Percentiles rank a stretch among this genome's conserved stretches.
Evolutionary conservation across 495 filamentous ascomycete genomes (phyloP).

Genomic region (Sphaerosporella brunnea): DNA sequence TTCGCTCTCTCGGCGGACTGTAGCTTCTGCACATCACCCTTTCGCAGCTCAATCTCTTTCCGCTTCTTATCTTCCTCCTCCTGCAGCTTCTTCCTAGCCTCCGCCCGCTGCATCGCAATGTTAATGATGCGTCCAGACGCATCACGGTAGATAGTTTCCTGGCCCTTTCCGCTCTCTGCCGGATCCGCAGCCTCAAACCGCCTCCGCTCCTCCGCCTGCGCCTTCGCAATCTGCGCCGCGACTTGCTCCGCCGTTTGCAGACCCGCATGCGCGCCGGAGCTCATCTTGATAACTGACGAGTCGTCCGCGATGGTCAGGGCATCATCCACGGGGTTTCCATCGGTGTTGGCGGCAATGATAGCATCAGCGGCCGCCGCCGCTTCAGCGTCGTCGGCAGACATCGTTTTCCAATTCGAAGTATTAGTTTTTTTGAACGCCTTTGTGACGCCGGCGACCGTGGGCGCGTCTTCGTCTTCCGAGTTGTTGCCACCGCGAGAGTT

Average conservation of each 20-base stretch:
- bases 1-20: background rate
- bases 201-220: conserved; percentile 33
- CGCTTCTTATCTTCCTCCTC: conserved; percentile 48
- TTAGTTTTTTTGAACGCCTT: conserved; percentile 64
- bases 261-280: conserved; percentile 68
- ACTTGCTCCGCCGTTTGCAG: conserved; percentile 69
- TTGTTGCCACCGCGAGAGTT: conserved; percentile 28
- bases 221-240: conserved; percentile 46
- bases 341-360: conserved; percentile 60
- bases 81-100: conserved; percentile 54
- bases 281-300: conserved; percentile 45
- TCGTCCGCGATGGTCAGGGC: conserved; percentile 30
- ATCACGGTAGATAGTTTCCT: conserved; percentile 85
- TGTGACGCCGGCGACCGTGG: conserved; percentile 32
- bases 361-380: conserved; percentile 55
- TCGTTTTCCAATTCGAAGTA: conserved; percentile 54
- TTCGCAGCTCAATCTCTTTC: conserved; percentile 37
- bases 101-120: conserved; percentile 72
- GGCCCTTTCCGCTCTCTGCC: conserved; percentile 28
- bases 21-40: conserved; percentile 5
- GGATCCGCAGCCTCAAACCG: conserved; percentile 29
- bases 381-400: conserved; percentile 38
- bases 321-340: conserved; percentile 32
- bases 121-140: conserved; percentile 84
- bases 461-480: conserved; percentile 32